Evolutionary conservation across 345 rosid genomes (phyloP), one percentile per base, ranked within the genome.

Genomic region (Aurinia saxatilis): DNA sequence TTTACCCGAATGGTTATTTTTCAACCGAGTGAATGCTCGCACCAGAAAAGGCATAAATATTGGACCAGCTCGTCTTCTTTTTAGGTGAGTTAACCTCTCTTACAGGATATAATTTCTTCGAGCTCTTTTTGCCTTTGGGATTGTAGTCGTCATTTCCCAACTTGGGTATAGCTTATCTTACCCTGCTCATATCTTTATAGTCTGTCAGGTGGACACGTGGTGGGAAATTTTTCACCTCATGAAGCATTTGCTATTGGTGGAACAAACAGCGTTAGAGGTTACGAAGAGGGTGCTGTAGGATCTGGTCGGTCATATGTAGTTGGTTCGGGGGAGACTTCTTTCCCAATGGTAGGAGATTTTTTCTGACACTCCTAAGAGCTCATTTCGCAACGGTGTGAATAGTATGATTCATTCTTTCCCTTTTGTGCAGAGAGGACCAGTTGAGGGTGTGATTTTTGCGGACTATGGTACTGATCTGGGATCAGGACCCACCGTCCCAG

Each of bases 251-350:
- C 84, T 45, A 90, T 90, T 16, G 97, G 99, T 4, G 96, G 97
- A 71, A 90, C 95, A 63, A 93, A 90, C 72, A 90, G 96, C 14
- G 91, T 93, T 45, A 87, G 97, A 78, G 99, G 97, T 50, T 93
- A 93, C 56, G 92, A 93, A 79, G 99, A 93, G 73, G 99, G 95
- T 35, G 95, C 97, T 9, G 92, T 87, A 65, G 97, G 91, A 54
- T 90, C 99, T 71, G 99, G 92, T 58, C 82, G 89, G 68, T 90
- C 99, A 19, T 90, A 84, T 73, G 79, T 78, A 30, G 90, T 87
- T 62, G 92, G 97, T 56, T 90, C 95, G 0, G 83, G 96, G 47
- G 95, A 93, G 81, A 77, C 82, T 57, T 84, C 96, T 54, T 83
- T 93, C 76, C 97, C 91, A 35, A 3, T 87, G 97, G 97, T 93